A percentile compares a stretch with the other conserved stretches of the same genome.
These are phyloP conservation scores for Ceratocystis papillata DNA, from an alignment of 2,329 filamentous ascomycete species.

Conservation along the genomic window DNA sequence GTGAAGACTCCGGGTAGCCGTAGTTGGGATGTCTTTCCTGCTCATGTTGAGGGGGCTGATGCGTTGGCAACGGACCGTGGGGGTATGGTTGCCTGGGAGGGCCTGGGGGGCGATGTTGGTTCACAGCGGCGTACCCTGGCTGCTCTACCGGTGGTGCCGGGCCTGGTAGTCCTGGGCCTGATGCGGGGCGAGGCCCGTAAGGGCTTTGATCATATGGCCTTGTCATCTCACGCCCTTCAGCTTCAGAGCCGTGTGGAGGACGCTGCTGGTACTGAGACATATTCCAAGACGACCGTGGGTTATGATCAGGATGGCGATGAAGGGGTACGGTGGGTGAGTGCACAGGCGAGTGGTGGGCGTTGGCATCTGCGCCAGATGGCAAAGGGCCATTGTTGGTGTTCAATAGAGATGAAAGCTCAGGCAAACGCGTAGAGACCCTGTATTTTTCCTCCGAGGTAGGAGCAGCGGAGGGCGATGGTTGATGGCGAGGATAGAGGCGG, in stretches of 20 bases:
- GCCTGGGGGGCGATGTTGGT: not conserved
- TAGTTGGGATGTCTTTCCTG: not conserved
- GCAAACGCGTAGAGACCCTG: not conserved
- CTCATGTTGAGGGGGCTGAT: not conserved
- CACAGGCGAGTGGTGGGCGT: not conserved
- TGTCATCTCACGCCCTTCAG: not conserved
- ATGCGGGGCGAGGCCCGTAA: not conserved
- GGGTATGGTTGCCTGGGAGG: not conserved
- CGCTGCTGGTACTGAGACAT: not conserved
- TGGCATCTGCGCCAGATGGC: not conserved
- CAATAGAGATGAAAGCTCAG: slow-evolving; percentile 7
- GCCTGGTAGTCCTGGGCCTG: not conserved
- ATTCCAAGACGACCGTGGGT: not conserved
- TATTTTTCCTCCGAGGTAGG: not conserved
- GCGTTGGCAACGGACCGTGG: not conserved
- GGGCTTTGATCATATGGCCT: not conserved
- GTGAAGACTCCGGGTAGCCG: not conserved
- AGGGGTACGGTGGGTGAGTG: not conserved
- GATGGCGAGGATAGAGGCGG: not conserved
- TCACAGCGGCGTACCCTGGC: not conserved
- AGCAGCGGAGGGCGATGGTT: not conserved
- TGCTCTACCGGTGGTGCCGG: not conserved
- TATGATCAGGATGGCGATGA: not conserved
- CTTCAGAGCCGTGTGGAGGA: not conserved
- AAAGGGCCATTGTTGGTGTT: not conserved